A percentile compares a stretch with the other conserved stretches of the same genome.
These are phyloP conservation scores for Panicum hallii DNA, from an alignment of 202 grass and related monocot genomes.

Conservation along the genomic window DNA sequence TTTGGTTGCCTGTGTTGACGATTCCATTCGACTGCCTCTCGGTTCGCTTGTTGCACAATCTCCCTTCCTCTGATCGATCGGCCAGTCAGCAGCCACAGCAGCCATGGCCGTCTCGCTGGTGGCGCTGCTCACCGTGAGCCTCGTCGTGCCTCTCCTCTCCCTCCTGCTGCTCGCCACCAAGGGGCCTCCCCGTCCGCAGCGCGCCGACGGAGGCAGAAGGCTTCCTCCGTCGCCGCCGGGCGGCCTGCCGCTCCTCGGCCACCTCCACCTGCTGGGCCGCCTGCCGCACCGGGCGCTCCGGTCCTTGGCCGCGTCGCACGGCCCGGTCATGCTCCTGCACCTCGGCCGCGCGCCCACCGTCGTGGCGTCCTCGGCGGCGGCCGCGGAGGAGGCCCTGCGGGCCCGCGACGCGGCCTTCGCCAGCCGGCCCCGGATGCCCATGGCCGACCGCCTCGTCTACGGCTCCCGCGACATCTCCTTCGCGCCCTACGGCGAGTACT, in stretches of 20 bases:
- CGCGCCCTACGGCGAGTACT: slow-evolving; percentile 59
- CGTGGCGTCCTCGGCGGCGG: slow-evolving; percentile 38
- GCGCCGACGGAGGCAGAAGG: no score
- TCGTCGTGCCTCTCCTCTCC: not conserved
- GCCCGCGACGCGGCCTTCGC: slow-evolving; percentile 46
- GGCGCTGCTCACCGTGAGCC: not conserved
- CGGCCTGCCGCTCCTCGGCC: slow-evolving; percentile 53
- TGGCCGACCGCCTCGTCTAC: slow-evolving; percentile 45
- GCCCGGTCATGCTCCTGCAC: not conserved
- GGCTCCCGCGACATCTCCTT: slow-evolving; percentile 51
- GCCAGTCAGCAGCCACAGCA: not conserved
- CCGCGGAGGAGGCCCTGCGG: slow-evolving; percentile 44
- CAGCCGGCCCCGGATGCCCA: slow-evolving; percentile 14
- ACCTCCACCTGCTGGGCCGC: slow-evolving; percentile 53
- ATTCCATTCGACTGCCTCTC: no score
- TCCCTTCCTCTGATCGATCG: not conserved
- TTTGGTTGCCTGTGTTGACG: no score
- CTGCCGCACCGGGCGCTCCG: slow-evolving; percentile 52
- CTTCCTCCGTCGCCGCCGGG: slow-evolving; percentile 40
- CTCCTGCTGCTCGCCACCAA: not conserved
- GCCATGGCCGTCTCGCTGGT: not conserved
- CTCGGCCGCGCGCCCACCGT: slow-evolving; percentile 51
- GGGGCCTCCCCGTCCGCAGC: not conserved
- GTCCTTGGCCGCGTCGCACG: slow-evolving; percentile 41
- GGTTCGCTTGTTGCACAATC: no score